These are phyloP conservation scores for Echria macrotheca DNA, from an alignment of 495 filamentous ascomycete species.

Conservation along the genomic window DNA sequence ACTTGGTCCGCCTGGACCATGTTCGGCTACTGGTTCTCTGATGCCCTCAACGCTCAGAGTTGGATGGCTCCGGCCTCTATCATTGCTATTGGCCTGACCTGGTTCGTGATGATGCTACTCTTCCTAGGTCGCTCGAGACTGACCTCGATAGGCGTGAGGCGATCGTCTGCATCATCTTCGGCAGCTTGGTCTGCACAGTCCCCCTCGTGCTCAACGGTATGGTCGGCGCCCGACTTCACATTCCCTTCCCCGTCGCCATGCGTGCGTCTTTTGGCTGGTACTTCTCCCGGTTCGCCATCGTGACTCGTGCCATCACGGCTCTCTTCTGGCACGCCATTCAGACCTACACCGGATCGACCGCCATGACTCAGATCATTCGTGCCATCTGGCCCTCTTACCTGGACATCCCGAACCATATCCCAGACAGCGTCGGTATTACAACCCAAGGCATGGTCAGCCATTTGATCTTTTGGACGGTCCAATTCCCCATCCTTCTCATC, in stretches of 20 bases:
- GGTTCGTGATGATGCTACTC: conserved; percentile 17
- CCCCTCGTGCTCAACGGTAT: conserved; percentile 45
- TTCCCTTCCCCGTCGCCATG: conserved; percentile 38
- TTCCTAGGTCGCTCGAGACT: neutral
- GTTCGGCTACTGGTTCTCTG: conserved; percentile 45
- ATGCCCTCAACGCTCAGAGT: conserved; percentile 40
- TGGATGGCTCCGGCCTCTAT: conserved; percentile 41
- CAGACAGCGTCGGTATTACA: conserved; percentile 44
- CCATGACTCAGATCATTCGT: conserved; percentile 38
- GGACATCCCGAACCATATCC: conserved; percentile 44
- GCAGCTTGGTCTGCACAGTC: conserved; percentile 33
- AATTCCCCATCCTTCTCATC: conserved; percentile 46
- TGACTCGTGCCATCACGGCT: conserved; percentile 38
- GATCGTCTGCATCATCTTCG: conserved; percentile 36
- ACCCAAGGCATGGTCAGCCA: conserved; percentile 45
- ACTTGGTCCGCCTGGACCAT: conserved; percentile 41
- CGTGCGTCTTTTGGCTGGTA: conserved; percentile 41
- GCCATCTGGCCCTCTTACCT: conserved; percentile 42
- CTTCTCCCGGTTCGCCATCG: conserved; percentile 35
- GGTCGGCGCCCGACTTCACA: conserved; percentile 40
- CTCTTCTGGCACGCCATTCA: conserved; percentile 47
- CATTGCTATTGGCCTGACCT: conserved; percentile 47
- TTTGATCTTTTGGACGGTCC: conserved; percentile 44
- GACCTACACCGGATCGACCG: conserved; percentile 37
- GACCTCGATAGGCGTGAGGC: conserved; percentile 29